Evolutionary conservation across 1,284 basidiomycete genomes (phyloP).

Genomic region (Acaromyces ingoldii): DNA sequence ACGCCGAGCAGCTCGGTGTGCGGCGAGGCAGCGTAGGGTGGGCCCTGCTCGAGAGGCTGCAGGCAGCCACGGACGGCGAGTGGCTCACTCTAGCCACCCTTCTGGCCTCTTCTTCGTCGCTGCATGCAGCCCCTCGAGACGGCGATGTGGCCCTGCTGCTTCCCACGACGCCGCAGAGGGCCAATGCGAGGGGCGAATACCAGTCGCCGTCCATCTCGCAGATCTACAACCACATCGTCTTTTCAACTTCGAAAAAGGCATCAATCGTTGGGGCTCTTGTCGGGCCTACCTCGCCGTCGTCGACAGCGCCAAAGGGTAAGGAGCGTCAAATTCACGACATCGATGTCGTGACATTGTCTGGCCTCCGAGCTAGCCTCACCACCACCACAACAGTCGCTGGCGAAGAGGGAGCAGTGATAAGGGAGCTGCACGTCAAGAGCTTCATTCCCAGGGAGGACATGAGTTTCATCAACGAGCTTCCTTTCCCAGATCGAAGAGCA

Average conservation of each 20-base stretch:
- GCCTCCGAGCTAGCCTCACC: no score
- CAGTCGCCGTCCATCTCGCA: constrained; percentile 21
- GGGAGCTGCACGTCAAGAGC: constrained; percentile 61
- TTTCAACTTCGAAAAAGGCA: constrained; percentile 58
- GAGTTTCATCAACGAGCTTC: constrained; percentile 61
- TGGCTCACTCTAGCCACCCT: constrained; percentile 67
- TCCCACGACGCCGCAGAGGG: constrained; percentile 53
- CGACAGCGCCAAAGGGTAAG: neutral
- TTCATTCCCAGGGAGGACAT: constrained; percentile 61
- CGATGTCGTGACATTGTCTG: constrained; percentile 72
- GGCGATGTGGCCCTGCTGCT: constrained; percentile 70
- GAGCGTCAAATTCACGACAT: neutral
- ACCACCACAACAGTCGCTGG: no score
- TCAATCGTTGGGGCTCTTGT: no score
- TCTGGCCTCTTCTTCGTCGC: no score
- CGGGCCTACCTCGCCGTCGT: no score
- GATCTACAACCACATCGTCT: constrained; percentile 62
- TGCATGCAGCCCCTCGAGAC: no score
- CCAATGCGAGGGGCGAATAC: neutral
- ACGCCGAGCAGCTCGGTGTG: constrained; percentile 14
- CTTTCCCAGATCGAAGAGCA: constrained; percentile 57
- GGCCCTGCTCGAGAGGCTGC: constrained; percentile 63
- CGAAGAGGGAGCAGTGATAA: constrained; percentile 62
- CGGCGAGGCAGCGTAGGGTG: constrained; percentile 17
- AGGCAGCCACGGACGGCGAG: constrained; percentile 69